Base-by-base conservation (phyloP, 148 eudicot genomes). In the Rhododendron vialii region DNA sequence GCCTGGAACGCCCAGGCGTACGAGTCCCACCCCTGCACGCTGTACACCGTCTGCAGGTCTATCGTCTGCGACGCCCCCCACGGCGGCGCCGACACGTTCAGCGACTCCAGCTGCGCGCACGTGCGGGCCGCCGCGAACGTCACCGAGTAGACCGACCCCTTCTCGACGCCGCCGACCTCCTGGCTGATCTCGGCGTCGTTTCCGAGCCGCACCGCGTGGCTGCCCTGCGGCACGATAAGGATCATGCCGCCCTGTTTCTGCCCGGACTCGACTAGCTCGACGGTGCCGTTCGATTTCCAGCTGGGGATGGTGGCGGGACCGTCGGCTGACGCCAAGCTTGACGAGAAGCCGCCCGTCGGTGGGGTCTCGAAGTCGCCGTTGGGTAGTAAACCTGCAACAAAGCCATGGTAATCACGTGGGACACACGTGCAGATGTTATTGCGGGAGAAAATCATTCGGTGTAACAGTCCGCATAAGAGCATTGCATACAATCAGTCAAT, bases 241-340 rank as follows among this genome's bases (percentile, higher is more conserved):
- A 98, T 94, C 99, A 98, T 98, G 8, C 95, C 99, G 1, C 99
- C 99, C 85, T 98, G 98, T 82, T 94, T 95, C 82, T 98, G 94
- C 41, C 99, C 99, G 0, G 99, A 89, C 18, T 92, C 92, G 12
- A 98, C 92, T 9, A 95, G 86, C 90, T 98, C 99, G 9, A 98
- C 98, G 0, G 98, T 94, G 48, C 99, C 99, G 86, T 93, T 93
- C 30, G 92, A 67, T 88, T 92, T 93, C 99, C 99, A 98, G 43
- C 93, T 87, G 7, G 99, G 99, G 85, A 98, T 86, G 1, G 89
- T 51, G 22, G 92, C 65, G 38, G 93, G 91, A 17, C 92, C 92
- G 18, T 93, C 96, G 2, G 89, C 91, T 10, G 88, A 1, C 0
- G 88, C 93, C 36, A 87, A 87, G 2, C 38, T 30, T 1, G 76